Percentiles rank a stretch among this genome's conserved stretches.
Conservation (phyloP, 116 monocot genomes). For the Posidonia oceanica region DNA sequence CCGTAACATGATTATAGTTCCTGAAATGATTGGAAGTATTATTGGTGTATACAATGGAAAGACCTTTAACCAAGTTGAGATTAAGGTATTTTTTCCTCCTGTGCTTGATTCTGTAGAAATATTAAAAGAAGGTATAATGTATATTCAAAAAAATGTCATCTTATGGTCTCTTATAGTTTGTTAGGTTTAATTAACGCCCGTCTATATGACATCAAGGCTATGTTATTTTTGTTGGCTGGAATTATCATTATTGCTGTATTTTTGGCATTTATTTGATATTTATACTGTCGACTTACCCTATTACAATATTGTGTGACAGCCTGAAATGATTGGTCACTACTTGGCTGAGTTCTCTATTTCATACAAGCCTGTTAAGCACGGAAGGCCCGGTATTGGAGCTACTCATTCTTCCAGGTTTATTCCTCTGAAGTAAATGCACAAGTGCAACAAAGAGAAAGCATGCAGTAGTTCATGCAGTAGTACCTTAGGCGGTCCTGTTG, state of each 20-base stretch:
- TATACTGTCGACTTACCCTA: not conserved
- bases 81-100: slow-evolving; percentile 21
- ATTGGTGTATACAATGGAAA: slow-evolving; percentile 77
- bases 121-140: too few species aligned
- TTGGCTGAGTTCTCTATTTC: slow-evolving; percentile 69
- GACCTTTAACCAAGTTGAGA: slow-evolving; percentile 75
- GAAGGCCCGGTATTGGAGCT: slow-evolving; percentile 71
- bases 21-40: slow-evolving; percentile 84
- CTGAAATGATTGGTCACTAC: slow-evolving; percentile 82
- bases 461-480: too few species aligned
- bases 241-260: not conserved
- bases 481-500: too few species aligned
- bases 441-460: too few species aligned
- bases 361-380: slow-evolving; percentile 76
- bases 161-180: too few species aligned
- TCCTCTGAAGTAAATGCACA: slow-evolving; percentile 41
- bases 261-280: not conserved
- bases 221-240: not conserved
- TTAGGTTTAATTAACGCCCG: not conserved
- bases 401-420: slow-evolving; percentile 86
- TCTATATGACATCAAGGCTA: not conserved
- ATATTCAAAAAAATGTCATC: too few species aligned
- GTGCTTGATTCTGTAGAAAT: not conserved
- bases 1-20: slow-evolving; percentile 79
- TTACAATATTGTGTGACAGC: slow-evolving; percentile 10